Evolutionary conservation across 345 rosid species (phyloP).

Genomic region (Euphorbia pulcherrima): DNA sequence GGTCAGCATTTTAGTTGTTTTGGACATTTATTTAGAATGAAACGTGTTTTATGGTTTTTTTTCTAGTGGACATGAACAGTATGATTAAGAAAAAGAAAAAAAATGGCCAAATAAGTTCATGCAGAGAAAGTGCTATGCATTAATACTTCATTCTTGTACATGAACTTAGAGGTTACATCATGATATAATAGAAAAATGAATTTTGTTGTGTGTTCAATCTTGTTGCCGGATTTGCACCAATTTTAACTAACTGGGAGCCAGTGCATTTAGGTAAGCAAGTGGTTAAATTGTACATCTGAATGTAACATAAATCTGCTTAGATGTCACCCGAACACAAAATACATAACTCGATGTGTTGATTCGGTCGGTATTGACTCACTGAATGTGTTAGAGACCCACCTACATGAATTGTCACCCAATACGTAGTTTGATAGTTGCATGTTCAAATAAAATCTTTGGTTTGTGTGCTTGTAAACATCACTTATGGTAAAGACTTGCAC

Average conservation of each 20-base stretch:
- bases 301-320: too few species aligned
- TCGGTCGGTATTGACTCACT: too few species aligned
- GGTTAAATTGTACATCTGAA: too few species aligned
- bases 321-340: too few species aligned
- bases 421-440: too few species aligned
- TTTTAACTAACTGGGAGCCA: neutral
- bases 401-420: too few species aligned
- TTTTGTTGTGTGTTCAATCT: neutral
- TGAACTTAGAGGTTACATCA: neutral
- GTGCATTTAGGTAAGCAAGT: neutral
- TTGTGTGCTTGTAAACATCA: too few species aligned
- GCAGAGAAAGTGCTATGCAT: constrained; percentile 11
- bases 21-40: constrained; percentile 16
- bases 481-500: too few species aligned
- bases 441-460: too few species aligned
- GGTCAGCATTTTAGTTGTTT: constrained; percentile 82
- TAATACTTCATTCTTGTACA: neutral
- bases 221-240: neutral
- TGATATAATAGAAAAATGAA: neutral
- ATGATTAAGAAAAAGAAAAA: constrained; percentile 12
- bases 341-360: neutral
- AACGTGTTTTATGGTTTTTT: constrained; percentile 14
- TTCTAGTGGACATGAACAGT: neutral
- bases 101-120: constrained; percentile 15
- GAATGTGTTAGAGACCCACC: too few species aligned